Base-by-base conservation (phyloP, 2,329 filamentous ascomycete genomes). In the Cladobotryum protrusum region DNA sequence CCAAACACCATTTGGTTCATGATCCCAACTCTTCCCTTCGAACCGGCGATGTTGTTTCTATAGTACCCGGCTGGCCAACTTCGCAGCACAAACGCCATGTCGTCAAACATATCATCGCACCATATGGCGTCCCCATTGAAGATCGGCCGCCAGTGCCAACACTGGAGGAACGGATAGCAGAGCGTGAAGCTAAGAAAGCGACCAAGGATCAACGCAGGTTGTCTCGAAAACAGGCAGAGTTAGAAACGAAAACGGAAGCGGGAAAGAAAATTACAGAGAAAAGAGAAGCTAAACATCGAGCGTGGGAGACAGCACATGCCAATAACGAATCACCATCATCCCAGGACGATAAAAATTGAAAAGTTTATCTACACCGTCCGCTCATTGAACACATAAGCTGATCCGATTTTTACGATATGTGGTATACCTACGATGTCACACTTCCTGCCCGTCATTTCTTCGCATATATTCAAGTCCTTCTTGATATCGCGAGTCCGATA, bases 11-110 rank as follows among this genome's bases (percentile, higher is more conserved):
- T 63, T 80, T 92, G 29, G 87, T 91, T 35, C 86, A 89, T 72
- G 88, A 93, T 67, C 88, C 88, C 24, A 81, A 81, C 66, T 79
- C 82, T 58, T 89, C 86, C 20, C 77, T 90, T 35, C 77, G 83
- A 51, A 78, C 79, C 45, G 88, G 88, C 62, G 88, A 93, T 65
- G 80, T 92, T 3, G 81, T 93, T 24, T 77, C 82, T 54, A 87
- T 92, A 59, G 73, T 75, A 7, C 76, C 82, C 5, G 83, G 83
- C 50, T 83, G 78, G 77, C 79, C 81, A 47, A 80, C 79, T 6
- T 82, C 80, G 37, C 81, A 81, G 54, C 71, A 75, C 55, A 88
- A 91, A 59, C 79, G 81, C 20, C 86, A 92, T 60, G 82, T 91
- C 34, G 83, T 93, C 24, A 82, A 84, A 56, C 74, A 78, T 54